Percentiles rank a stretch among this genome's conserved stretches.
Conservation (phyloP, 345 rosid species). For the Citrus reticulata region DNA sequence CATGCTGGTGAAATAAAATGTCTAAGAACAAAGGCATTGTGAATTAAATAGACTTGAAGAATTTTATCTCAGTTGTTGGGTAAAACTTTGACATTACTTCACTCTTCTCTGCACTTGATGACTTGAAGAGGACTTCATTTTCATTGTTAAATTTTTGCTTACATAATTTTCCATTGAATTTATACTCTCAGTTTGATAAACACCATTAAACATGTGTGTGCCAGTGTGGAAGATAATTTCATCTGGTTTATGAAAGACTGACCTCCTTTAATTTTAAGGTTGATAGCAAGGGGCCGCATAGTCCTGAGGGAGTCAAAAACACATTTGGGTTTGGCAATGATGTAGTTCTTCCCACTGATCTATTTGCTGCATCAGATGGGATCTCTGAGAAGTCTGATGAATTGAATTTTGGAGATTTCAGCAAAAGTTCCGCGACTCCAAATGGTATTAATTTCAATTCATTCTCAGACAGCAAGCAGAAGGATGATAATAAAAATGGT, state of each 20-base stretch:
- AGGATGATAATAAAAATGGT: slow-evolving; percentile 10
- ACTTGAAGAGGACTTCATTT: neutral
- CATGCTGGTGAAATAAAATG: neutral
- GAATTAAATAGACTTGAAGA: neutral
- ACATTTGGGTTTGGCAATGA: slow-evolving; percentile 20
- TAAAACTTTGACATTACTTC: neutral
- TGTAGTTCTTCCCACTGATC: slow-evolving; percentile 9
- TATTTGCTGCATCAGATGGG: slow-evolving; percentile 16
- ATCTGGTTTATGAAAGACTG: slow-evolving; percentile 16
- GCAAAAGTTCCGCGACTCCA: slow-evolving; percentile 10
- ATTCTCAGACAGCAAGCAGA: slow-evolving; percentile 19
- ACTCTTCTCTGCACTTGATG: neutral
- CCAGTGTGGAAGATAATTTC: neutral
- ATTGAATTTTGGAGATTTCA: slow-evolving; percentile 35
- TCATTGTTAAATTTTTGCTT: neutral
- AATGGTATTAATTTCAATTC: slow-evolving; percentile 1
- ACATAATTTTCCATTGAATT: neutral
- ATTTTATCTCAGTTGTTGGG: neutral
- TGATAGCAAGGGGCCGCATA: slow-evolving; percentile 15
- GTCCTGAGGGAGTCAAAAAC: slow-evolving; percentile 5
- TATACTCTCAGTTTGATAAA: neutral
- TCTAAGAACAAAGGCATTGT: neutral
- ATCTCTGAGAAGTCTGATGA: slow-evolving; percentile 27
- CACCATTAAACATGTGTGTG: neutral
- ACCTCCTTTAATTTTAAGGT: slow-evolving; percentile 29